phyloP scores from a whole-genome alignment of 2,329 filamentous ascomycete genomes.

The Colletotrichum caudatum region DNA sequence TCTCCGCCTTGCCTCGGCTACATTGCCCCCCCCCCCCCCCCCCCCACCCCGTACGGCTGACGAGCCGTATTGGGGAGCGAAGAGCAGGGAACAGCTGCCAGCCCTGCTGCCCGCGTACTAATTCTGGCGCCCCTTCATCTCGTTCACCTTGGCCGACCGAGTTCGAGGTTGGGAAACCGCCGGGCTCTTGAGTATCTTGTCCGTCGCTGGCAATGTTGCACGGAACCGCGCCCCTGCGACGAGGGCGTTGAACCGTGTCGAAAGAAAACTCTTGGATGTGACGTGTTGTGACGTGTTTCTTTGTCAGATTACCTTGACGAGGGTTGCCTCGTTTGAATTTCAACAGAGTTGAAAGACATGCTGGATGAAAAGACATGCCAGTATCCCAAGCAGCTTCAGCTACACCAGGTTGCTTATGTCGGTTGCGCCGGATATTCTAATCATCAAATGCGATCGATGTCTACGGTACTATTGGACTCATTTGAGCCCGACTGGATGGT shows the following conservation, averaged over 20 bases:
- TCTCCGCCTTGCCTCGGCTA: conserved; percentile 25
- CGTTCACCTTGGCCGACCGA: conserved; percentile 5
- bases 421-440: not conserved
- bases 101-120: conserved; percentile 9
- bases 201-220: not conserved
- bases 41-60: not conserved
- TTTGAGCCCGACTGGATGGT: not conserved
- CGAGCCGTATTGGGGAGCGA: not conserved
- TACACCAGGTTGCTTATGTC: not conserved
- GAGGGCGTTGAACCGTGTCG: not conserved
- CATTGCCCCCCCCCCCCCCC: too few species aligned
- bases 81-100: conserved; percentile 14
- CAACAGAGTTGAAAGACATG: not conserved
- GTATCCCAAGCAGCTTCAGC: not conserved
- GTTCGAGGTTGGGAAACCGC: not conserved
- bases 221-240: conserved; percentile 18
- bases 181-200: not conserved
- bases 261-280: not conserved
- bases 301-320: too few species aligned
- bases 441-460: not conserved
- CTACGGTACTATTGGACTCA: not conserved
- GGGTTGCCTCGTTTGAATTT: not conserved
- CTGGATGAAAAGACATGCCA: not conserved
- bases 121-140: conserved; percentile 29
- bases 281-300: not conserved